phyloP scores from a whole-genome alignment of 176 grass and related monocot genomes.

The Hyparrhenia diplandra region DNA sequence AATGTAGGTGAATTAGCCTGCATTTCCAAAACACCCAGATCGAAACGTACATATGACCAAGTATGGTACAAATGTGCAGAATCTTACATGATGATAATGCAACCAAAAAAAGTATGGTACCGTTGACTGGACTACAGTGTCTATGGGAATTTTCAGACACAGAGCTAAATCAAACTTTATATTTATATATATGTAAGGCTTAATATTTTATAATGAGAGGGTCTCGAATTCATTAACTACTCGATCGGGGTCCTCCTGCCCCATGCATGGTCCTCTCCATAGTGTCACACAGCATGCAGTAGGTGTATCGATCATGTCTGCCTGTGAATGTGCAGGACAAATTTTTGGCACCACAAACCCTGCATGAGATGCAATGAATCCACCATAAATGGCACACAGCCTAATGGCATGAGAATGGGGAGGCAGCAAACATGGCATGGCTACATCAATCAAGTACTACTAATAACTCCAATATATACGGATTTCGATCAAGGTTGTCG shows the following conservation, averaged over 20 bases:
- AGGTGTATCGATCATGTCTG: background rate
- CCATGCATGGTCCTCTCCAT: background rate
- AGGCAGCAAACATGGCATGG: too few species aligned
- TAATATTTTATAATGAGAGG: background rate
- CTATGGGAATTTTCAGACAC: background rate
- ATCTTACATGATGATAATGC: background rate
- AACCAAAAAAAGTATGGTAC: too few species aligned
- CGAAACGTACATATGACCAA: background rate
- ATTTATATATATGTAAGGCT: too few species aligned
- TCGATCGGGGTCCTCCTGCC: background rate
- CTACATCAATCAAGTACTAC: too few species aligned
- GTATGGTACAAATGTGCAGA: background rate
- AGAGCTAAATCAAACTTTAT: background rate
- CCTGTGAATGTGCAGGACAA: background rate
- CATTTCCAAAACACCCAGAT: background rate
- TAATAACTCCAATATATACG: too few species aligned
- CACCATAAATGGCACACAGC: background rate
- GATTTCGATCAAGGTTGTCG: too few species aligned
- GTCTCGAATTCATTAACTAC: background rate
- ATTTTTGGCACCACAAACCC: background rate
- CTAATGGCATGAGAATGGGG: background rate
- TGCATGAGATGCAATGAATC: constrained; percentile 1
- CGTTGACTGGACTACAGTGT: background rate
- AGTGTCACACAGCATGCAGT: background rate
- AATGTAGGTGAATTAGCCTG: background rate